Base-by-base conservation (phyloP, 148 eudicot genomes). In the Arbutus unedo region DNA sequence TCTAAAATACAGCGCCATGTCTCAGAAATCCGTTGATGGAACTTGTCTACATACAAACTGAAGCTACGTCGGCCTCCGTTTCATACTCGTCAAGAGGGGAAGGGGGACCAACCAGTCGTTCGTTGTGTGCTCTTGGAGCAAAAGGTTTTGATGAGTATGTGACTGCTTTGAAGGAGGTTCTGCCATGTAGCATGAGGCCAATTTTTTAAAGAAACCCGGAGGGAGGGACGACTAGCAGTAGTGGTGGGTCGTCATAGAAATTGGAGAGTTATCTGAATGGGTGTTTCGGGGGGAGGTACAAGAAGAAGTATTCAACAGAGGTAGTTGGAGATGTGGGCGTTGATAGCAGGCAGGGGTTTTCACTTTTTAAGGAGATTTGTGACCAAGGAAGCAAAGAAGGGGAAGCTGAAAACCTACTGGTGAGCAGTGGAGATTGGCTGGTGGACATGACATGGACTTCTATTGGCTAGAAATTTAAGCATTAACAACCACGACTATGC, bases 321-420 rank as follows among this genome's bases (percentile, higher is more conserved):
- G 41, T 43, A 23, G 71, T 15, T 25, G 71, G 44, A 66, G 16
- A 43, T 66, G 43, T 25, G 44, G 71, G 71, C 13, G 25, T 10
- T n/a, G 11, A 60, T 60, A 60, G 66, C 66, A n/a, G 13, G 66
- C 66, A 60, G 64, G 66, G 7, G 71, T 66, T 66, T 66, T 66
- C 70, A 66, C 41, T 23, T 66, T 66, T 25, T 31, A 66, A 66
- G 43, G 15, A 66, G 38, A 10, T 31, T 25, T 1, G 44, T 16
- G 7, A 16, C 71, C 44, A 25, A 25, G 41, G 70, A 64, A 64
- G 70, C 70, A 64, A 64, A 64, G 38, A 25, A 64, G 70, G 70
- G 43, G 70, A 64, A 66, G 71, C 71, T 11, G 31, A 66, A 66
- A 66, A 10, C 71, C 5, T 66, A 66, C 2, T 8, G 5, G 71